phyloP scores from a whole-genome alignment of 176 grass and related monocot species.

The Oryza meyeriana region DNA sequence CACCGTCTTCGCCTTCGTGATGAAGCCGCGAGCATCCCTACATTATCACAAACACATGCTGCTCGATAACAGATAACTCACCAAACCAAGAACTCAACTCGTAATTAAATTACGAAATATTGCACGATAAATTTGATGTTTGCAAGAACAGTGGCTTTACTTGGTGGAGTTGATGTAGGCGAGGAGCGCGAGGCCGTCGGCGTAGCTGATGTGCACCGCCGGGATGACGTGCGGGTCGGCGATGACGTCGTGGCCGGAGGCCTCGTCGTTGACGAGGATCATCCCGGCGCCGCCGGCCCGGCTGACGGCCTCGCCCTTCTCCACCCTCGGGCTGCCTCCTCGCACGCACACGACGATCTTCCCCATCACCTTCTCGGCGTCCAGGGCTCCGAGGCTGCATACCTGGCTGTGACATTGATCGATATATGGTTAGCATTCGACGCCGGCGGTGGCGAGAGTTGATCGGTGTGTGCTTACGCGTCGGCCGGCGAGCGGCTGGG shows the following conservation, averaged over 20 bases:
- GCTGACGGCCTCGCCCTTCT: slow-evolving; percentile 50
- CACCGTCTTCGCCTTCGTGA: slow-evolving; percentile 47
- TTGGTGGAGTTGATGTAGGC: slow-evolving; percentile 41
- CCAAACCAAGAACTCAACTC: neutral
- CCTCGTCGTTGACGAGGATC: slow-evolving; percentile 51
- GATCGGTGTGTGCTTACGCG: slow-evolving; percentile 34
- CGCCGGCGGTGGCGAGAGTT: neutral
- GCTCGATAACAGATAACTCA: neutral
- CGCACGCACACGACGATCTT: slow-evolving; percentile 65
- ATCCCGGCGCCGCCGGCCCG: slow-evolving; percentile 46
- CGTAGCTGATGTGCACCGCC: slow-evolving; percentile 60
- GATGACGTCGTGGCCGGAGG: slow-evolving; percentile 16
- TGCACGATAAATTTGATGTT: neutral
- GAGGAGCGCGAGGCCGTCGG: slow-evolving; percentile 38
- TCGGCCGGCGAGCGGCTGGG: neutral
- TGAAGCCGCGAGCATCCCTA: slow-evolving; percentile 38
- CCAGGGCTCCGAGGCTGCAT: slow-evolving; percentile 47
- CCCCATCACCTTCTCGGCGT: slow-evolving; percentile 45
- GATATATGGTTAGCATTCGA: neutral
- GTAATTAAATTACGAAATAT: neutral
- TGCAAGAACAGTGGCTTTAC: neutral
- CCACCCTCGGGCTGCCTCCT: slow-evolving; percentile 30
- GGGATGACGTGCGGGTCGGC: slow-evolving; percentile 61
- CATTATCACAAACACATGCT: neutral
- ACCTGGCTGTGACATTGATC: slow-evolving; percentile 29